Percentiles rank a stretch among this genome's conserved stretches.
Conservation (phyloP, 164 flowering plant species). For the Macadamia tetraphylla region DNA sequence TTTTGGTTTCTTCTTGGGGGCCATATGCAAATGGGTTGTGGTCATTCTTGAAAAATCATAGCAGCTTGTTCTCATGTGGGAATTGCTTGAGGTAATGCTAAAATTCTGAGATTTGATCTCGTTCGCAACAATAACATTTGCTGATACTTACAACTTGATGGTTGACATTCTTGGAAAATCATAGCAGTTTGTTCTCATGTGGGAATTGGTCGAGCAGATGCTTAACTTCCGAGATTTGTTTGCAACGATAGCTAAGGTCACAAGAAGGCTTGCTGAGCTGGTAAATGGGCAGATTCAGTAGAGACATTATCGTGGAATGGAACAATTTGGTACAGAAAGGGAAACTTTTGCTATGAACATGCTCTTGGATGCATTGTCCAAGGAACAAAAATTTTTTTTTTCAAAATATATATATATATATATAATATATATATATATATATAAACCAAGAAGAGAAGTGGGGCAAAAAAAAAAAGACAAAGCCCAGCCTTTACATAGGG, state of each 20-base stretch:
- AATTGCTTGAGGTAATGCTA: conserved; percentile 49
- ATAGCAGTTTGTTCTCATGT: conserved; percentile 47
- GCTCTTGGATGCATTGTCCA: conserved; percentile 51
- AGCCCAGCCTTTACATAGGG: too few relatives aligned
- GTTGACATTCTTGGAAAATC: conserved; percentile 58
- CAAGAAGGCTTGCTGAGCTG: conserved; percentile 50
- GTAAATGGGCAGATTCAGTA: conserved; percentile 38
- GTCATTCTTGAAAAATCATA: conserved; percentile 47
- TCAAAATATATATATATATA: too few relatives aligned
- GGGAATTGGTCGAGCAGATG: conserved; percentile 56
- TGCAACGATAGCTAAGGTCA: conserved; percentile 44
- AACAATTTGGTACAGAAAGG: conserved; percentile 38
- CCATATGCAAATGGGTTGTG: conserved; percentile 31
- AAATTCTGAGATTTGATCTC: conserved; percentile 30
- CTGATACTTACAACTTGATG: conserved; percentile 37
- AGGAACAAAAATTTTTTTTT: conserved; percentile 28
- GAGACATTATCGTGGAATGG: conserved; percentile 35
- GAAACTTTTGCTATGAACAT: conserved; percentile 40
- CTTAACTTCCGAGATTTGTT: conserved; percentile 26
- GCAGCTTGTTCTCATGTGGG: conserved; percentile 52
- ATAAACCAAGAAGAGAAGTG: too few relatives aligned
- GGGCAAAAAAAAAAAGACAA: too few relatives aligned
- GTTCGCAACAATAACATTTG: conserved; percentile 31
- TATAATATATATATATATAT: too few relatives aligned
- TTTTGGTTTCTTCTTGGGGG: conserved; percentile 60